Evolutionary conservation across 495 filamentous ascomycete species (phyloP).

Genomic region (Penicillium nucicola): DNA sequence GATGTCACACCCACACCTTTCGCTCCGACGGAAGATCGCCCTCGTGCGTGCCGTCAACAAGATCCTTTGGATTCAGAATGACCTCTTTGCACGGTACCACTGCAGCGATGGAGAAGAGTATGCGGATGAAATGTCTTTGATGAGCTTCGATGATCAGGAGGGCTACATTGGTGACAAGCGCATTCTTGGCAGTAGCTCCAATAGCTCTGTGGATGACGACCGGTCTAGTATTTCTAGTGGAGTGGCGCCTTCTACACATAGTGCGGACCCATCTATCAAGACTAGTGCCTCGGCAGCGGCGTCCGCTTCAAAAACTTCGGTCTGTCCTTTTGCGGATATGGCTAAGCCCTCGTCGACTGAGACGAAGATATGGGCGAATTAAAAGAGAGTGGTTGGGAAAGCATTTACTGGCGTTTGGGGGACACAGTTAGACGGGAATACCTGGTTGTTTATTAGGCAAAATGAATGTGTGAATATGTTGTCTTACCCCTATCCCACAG

Average conservation of each 20-base stretch:
- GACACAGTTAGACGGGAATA: conserved; percentile 5
- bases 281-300: not conserved
- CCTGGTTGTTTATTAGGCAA: not conserved
- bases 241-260: conserved; percentile 14
- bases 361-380: conserved; percentile 42
- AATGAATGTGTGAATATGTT: not conserved
- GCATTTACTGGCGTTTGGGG: conserved; percentile 3
- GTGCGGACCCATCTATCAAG: conserved; percentile 15
- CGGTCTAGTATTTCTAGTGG: conserved; percentile 28
- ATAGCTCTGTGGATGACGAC: conserved; percentile 34
- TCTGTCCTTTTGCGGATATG: conserved; percentile 38
- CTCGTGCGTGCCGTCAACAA: conserved; percentile 63
- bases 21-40: conserved; percentile 60
- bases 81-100: conserved; percentile 75
- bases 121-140: conserved; percentile 54
- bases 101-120: conserved; percentile 70
- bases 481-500: no score
- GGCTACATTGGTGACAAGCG: conserved; percentile 56
- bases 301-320: conserved; percentile 7
- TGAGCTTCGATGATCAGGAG: conserved; percentile 53
- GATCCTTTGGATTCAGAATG: conserved; percentile 73
- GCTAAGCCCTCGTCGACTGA: conserved; percentile 19
- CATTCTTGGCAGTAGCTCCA: conserved; percentile 37
- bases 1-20: conserved; percentile 63
- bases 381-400: not conserved